Conservation (phyloP, 306 rosid genomes). For the Begonia masoniana region DNA sequence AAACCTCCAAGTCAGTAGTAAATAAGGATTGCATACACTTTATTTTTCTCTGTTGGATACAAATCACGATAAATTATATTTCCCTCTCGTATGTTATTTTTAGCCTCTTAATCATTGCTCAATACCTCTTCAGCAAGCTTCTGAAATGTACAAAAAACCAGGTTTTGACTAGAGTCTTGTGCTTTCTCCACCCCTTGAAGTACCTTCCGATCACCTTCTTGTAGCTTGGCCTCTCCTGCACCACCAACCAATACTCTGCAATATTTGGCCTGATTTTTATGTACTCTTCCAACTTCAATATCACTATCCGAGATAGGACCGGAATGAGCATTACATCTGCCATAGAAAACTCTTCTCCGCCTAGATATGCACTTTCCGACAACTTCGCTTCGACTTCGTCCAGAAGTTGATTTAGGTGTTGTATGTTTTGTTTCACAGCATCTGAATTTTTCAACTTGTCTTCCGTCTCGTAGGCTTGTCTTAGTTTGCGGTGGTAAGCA, state of each 20-base stretch:
- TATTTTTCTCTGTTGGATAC: too few species aligned
- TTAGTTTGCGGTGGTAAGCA: conserved; percentile 67
- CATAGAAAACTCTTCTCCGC: conserved; percentile 69
- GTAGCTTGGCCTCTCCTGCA: conserved; percentile 89
- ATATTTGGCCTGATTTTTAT: conserved; percentile 48
- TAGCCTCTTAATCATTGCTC: conserved; percentile 10
- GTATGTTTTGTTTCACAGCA: conserved; percentile 33
- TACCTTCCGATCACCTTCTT: conserved; percentile 71
- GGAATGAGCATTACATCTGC: conserved; percentile 83
- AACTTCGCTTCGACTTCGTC: conserved; percentile 63
- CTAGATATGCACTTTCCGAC: conserved; percentile 41
- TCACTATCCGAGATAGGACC: conserved; percentile 46
- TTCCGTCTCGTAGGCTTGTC: conserved; percentile 71
- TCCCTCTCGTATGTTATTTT: too few species aligned
- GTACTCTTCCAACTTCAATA: conserved; percentile 59
- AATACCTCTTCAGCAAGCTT: conserved; percentile 62
- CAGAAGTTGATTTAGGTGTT: conserved; percentile 53
- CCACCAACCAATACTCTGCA: conserved; percentile 71
- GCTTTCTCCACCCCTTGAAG: conserved; percentile 81
- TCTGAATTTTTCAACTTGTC: conserved; percentile 55
- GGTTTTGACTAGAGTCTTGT: conserved; percentile 56
- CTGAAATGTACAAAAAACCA: conserved; percentile 68
- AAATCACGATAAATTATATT: too few species aligned
- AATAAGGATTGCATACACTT: too few species aligned
- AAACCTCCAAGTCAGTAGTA: too few species aligned